Evolutionary conservation across 495 filamentous ascomycete genomes (phyloP), one percentile per base, ranked within the genome.

Genomic region (Staphylotrichum tortipilum): DNA sequence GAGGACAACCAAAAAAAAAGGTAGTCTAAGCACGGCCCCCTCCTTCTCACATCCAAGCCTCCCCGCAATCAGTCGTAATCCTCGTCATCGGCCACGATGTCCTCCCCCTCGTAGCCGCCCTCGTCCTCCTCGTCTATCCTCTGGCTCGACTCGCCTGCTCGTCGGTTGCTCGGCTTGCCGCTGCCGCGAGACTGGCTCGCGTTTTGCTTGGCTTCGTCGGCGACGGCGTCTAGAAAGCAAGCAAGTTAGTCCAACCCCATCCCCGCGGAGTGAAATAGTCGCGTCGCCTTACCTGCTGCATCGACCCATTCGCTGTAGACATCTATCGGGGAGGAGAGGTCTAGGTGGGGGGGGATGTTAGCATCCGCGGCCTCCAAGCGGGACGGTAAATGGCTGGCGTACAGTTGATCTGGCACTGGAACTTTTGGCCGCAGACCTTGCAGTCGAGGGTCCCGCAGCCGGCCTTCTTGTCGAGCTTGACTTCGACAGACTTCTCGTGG

Each of bases 261-360:
- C 26, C 6, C 6, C 26, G 74, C 56, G 12, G 15, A 9, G 12
- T 9, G 24, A 26, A 29, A 7, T 21, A 23, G 2, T 36, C 85
- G 81, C 33, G 6, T 3, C 18, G 14, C 11, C 59, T 76, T 79
- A 72, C 95, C 91, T 63, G 92, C 95, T 30, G 92, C 92, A 69
- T 98, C 92, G 44, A 98, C 85, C 92, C 92, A 98, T 61, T 96
- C 94, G 26, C 88, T 87, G 62, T 97, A 98, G 14, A 98, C 91
- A 59, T 98, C 92, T 24, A 98, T 88, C 1, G 86, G 77, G 14
- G 85, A 84, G 30, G 88, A 91, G 47, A 97, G 81, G 62, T 89
- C 89, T 94, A 44, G 1, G 43, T 22, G 12, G 14, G 15, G 3
- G 21, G 15, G n/a, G n/a, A n/a, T 34, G 42, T 38, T n/a, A 23